These are phyloP conservation scores for Chlorencoelia australis DNA, from an alignment of 2,329 filamentous ascomycete species.

Conservation along the genomic window DNA sequence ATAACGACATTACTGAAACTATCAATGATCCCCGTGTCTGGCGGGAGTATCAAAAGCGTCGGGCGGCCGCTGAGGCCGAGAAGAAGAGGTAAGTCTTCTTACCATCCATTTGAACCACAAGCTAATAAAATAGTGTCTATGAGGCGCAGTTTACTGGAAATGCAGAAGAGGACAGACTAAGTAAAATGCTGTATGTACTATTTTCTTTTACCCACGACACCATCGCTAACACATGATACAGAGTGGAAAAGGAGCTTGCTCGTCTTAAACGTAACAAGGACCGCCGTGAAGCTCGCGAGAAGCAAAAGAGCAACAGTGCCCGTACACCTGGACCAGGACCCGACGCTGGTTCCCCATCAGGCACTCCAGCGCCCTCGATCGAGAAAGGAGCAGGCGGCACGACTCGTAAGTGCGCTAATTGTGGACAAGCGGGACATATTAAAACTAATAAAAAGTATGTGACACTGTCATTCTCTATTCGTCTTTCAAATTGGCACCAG, in stretches of 20 bases:
- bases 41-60: constrained; percentile 73
- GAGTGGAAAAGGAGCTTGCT: constrained; percentile 64
- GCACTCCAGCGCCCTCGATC: constrained; percentile 36
- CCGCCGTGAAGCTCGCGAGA: constrained; percentile 79
- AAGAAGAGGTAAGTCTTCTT: constrained; percentile 55
- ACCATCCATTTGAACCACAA: background rate
- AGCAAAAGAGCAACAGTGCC: constrained; percentile 57
- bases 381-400: constrained; percentile 48
- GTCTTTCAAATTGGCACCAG: too few species aligned
- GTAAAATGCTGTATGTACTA: constrained; percentile 42
- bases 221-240: constrained; percentile 30
- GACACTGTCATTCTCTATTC: too few species aligned
- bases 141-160: constrained; percentile 56
- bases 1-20: constrained; percentile 46
- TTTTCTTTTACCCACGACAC: background rate
- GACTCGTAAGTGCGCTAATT: constrained; percentile 92
- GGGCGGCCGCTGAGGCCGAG: constrained; percentile 31
- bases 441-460: constrained; percentile 99
- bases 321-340: constrained; percentile 19
- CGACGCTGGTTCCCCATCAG: constrained; percentile 31
- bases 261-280: constrained; percentile 88
- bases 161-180: constrained; percentile 52
- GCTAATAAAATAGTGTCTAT: constrained; percentile 37
- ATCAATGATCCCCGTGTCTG: constrained; percentile 80
- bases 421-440: constrained; percentile 92